Conservation (phyloP, 495 filamentous ascomycete genomes). For the Neurospora sp. region DNA sequence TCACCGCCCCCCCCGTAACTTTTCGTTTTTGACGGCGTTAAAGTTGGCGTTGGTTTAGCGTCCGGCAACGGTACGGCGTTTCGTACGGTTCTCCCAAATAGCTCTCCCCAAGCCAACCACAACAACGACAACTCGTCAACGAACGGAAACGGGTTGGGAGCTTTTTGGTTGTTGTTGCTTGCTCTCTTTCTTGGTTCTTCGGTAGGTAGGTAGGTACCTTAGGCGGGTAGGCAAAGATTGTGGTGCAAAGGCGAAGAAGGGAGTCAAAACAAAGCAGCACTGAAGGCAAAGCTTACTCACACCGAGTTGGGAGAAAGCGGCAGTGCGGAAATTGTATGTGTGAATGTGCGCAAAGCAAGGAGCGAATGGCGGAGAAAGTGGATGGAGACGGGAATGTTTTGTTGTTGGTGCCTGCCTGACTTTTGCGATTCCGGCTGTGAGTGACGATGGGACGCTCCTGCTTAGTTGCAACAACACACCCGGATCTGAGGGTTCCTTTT, state of each 20-base stretch:
- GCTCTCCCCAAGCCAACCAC: neutral
- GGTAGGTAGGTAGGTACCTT: neutral
- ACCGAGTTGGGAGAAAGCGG: neutral
- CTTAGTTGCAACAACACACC: neutral
- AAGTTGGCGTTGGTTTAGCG: neutral
- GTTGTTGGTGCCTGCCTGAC: neutral
- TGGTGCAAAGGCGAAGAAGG: neutral
- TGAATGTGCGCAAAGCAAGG: neutral
- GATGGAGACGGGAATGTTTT: neutral
- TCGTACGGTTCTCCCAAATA: neutral
- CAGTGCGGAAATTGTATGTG: neutral
- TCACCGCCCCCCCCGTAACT: neutral
- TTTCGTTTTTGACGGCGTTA: neutral
- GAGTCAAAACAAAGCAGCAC: neutral
- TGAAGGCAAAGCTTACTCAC: neutral
- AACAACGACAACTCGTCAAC: neutral
- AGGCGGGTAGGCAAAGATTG: neutral
- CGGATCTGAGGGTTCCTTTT: neutral
- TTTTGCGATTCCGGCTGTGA: neutral
- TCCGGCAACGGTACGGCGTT: neutral
- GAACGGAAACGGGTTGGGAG: neutral
- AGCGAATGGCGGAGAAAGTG: neutral
- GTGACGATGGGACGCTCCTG: neutral
- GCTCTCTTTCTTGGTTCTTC: neutral
- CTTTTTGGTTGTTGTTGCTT: neutral